Evolutionary conservation across 2,329 filamentous ascomycete genomes (phyloP), one percentile per base, ranked within the genome.

Genomic region (Celoporthe dispersa): DNA sequence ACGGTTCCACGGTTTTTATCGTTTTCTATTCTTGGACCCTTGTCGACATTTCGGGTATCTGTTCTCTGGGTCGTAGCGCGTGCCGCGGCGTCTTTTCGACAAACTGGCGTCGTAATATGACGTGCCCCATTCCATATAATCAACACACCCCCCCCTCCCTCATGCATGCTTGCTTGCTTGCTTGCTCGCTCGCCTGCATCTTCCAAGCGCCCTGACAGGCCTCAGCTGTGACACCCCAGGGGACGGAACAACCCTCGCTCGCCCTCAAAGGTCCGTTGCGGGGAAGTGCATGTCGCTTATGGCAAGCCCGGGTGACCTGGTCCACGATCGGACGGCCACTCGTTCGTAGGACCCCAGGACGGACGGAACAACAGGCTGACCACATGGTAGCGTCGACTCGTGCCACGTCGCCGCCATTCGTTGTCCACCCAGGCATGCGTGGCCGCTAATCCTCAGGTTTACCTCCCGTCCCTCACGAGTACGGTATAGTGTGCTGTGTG

Each of bases 341-440:
- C 53, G 28, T 33, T 19, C 28, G 53, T 28, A 19, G 7, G 25
- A 16, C 51, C 51, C 51, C 6, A 28, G 51, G n/a, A 55, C 25
- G 53, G 53, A 19, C 28, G 53, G 53, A 7, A 16, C 25, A 19
- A 33, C 25, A 31, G 53, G 12, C 6, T 19, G 25, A 33, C 25
- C 53, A 55, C 53, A 55, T 55, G 25, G n/a, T 28, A 55, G 51
- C 28, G 4, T 31, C 28, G 53, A 57, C 28, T 33, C 53, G 53
- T 57, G 53, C 53, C 53, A 57, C 25, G 53, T 57, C 53, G 53
- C 53, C 53, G 51, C 51, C 51, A 22, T 48, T 48, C 51, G 53
- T 33, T 16, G 8, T 31, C 28, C 53, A 57, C 53, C 53, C 37
- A 9, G 25, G 41, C 51, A 14, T 28, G 51, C 51, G 25, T 55